Evolutionary conservation across 1,139 yeast genomes (phyloP).

Genomic region (Arxiozyma heterogenica): DNA sequence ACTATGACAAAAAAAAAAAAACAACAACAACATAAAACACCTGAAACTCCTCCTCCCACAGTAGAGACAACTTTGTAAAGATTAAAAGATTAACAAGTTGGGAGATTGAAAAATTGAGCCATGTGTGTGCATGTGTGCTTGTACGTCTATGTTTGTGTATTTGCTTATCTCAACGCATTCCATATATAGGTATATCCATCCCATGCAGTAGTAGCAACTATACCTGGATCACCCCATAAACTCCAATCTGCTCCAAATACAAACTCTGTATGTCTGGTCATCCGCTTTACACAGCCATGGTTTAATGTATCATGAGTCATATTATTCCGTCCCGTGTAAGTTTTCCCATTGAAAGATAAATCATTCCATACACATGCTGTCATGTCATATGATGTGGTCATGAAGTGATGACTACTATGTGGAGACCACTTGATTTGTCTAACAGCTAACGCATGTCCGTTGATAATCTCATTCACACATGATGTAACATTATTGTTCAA

Average conservation of each 20-base stretch:
- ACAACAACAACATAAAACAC: too few species aligned
- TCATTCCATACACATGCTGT: slow-evolving; percentile 82
- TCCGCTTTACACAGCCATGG: slow-evolving; percentile 47
- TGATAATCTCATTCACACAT: slow-evolving; percentile 47
- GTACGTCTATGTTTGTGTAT: too few species aligned
- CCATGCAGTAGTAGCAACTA: slow-evolving; percentile 95
- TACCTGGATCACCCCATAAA: slow-evolving; percentile 93
- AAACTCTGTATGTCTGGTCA: slow-evolving; percentile 72
- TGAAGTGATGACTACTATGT: slow-evolving; percentile 59
- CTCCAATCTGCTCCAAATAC: slow-evolving; percentile 95
- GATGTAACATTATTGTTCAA: slow-evolving; percentile 31
- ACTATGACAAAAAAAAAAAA: too few species aligned
- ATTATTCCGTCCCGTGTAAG: slow-evolving; percentile 40
- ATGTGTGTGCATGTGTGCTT: too few species aligned
- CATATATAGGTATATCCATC: slow-evolving; percentile 92
- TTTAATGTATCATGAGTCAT: slow-evolving; percentile 28
- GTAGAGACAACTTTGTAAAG: too few species aligned
- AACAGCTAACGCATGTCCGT: slow-evolving; percentile 87
- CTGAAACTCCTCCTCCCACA: too few species aligned
- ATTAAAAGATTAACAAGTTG: too few species aligned
- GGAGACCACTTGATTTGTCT: slow-evolving; percentile 84
- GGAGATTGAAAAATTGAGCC: too few species aligned
- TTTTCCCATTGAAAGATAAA: slow-evolving; percentile 40
- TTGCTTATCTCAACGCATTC: slow-evolving; percentile 43
- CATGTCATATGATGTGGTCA: slow-evolving; percentile 87